These are phyloP conservation scores for Brassica juncea DNA, from an alignment of 345 rosid species.

Conservation along the genomic window DNA sequence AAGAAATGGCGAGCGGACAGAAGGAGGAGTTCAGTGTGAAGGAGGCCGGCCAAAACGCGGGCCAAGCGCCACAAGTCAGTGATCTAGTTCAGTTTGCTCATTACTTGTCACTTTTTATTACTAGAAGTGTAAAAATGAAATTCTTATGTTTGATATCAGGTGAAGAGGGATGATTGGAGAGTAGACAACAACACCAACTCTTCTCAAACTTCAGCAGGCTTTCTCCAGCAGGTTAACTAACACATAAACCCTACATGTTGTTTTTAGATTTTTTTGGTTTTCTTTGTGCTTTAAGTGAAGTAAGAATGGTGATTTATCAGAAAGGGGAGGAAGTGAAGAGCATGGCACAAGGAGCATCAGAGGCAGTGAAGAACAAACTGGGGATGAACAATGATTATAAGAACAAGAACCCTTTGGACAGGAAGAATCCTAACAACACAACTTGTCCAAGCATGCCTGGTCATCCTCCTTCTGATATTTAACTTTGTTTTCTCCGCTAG, in stretches of 20 bases:
- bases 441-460: slow-evolving; percentile 42
- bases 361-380: slow-evolving; percentile 49
- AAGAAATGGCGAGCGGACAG: slow-evolving; percentile 32
- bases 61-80: slow-evolving; percentile 36
- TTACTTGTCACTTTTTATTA: slow-evolving; percentile 8
- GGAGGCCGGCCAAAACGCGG: slow-evolving; percentile 42
- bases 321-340: slow-evolving; percentile 51
- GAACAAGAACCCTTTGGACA: slow-evolving; percentile 41
- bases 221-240: slow-evolving; percentile 38
- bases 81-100: slow-evolving; percentile 27
- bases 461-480: slow-evolving; percentile 36
- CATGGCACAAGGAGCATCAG: slow-evolving; percentile 56
- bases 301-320: slow-evolving; percentile 28
- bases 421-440: slow-evolving; percentile 38
- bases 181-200: slow-evolving; percentile 18
- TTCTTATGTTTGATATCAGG: slow-evolving; percentile 26
- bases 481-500: slow-evolving; percentile 2
- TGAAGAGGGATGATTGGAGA: slow-evolving; percentile 25
- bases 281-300: not conserved
- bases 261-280: not conserved
- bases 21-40: slow-evolving; percentile 30
- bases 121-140: not conserved
- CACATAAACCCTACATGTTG: slow-evolving; percentile 8
- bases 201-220: slow-evolving; percentile 29
- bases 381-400: slow-evolving; percentile 41